Evolutionary conservation across 805 yeast species (phyloP).

Genomic region (Wickerhamiella australiensis): DNA sequence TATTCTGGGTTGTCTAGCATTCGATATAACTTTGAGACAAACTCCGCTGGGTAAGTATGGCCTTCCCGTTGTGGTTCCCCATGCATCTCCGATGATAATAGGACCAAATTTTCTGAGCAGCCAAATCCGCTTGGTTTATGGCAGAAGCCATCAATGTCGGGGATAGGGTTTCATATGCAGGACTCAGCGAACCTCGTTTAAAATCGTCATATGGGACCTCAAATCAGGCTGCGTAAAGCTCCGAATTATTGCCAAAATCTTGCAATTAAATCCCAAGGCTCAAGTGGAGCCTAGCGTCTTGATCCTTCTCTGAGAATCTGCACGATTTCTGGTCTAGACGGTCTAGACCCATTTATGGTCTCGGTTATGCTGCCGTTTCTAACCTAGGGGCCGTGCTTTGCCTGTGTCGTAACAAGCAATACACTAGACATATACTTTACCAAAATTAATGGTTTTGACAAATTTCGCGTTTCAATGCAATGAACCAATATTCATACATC

Average conservation of each 20-base stretch:
- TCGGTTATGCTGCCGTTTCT: constrained; percentile 1
- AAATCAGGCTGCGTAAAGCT: neutral
- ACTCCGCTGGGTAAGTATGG: constrained; percentile 13
- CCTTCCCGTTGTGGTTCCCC: neutral
- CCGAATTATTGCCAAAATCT: neutral
- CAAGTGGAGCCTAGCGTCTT: neutral
- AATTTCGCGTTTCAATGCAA: neutral
- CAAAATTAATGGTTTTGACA: neutral
- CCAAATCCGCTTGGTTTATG: constrained; percentile 1
- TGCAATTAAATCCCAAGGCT: neutral
- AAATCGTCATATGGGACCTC: neutral
- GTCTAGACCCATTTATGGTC: neutral
- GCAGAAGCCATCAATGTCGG: neutral
- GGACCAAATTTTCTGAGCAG: neutral
- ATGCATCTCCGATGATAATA: constrained; percentile 1
- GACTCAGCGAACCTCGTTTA: neutral
- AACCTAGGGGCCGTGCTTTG: neutral
- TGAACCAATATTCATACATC: neutral
- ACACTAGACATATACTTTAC: neutral
- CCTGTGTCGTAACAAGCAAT: neutral
- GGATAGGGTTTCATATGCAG: constrained; percentile 1
- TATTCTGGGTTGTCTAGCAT: constrained; percentile 80
- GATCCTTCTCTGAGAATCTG: neutral
- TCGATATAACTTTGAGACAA: constrained; percentile 36
- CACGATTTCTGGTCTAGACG: constrained; percentile 2